These are phyloP conservation scores for Cyclotella choctawhatcheeana DNA, from an alignment of 108 stramenopile species.

Conservation along the genomic window DNA sequence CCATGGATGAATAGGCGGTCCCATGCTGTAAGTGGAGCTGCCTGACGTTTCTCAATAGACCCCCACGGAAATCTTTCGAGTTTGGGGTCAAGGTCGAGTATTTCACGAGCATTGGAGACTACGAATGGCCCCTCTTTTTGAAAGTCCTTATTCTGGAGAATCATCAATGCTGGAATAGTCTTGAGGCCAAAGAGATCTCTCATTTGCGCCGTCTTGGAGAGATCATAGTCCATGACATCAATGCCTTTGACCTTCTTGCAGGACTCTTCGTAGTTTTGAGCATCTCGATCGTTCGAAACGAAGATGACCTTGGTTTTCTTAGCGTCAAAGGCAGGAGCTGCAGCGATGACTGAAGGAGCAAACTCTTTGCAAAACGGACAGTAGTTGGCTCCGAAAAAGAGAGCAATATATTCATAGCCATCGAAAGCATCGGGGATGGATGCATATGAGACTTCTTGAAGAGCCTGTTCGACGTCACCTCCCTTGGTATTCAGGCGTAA, in stretches of 20 bases:
- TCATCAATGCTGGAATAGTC: constrained; percentile 15
- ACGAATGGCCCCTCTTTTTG: constrained; percentile 25
- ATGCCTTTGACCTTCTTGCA: constrained; percentile 42
- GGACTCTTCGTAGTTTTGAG: constrained; percentile 33
- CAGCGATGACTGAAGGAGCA: background rate
- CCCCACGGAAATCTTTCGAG: background rate
- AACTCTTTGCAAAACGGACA: constrained; percentile 3
- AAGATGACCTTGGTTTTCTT: constrained; percentile 52
- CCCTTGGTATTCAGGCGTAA: background rate
- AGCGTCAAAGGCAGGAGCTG: background rate
- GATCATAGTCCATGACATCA: constrained; percentile 59
- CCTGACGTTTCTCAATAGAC: background rate
- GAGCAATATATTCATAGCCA: constrained; percentile 4
- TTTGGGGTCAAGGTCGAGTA: background rate
- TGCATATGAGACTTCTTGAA: background rate
- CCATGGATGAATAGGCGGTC: constrained; percentile 57
- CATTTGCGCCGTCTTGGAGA: constrained; percentile 34
- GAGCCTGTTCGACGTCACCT: background rate
- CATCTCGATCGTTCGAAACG: constrained; percentile 53
- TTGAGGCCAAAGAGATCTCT: constrained; percentile 56
- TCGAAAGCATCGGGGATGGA: background rate
- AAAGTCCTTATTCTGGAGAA: constrained; percentile 15
- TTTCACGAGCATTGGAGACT: constrained; percentile 3
- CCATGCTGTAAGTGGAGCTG: background rate
- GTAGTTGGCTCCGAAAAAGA: constrained; percentile 7